A percentile compares a stretch with the other conserved stretches of the same genome.
phyloP scores from a whole-genome alignment of 257 asterid species.

The Nicotiana tomentosiformis region DNA sequence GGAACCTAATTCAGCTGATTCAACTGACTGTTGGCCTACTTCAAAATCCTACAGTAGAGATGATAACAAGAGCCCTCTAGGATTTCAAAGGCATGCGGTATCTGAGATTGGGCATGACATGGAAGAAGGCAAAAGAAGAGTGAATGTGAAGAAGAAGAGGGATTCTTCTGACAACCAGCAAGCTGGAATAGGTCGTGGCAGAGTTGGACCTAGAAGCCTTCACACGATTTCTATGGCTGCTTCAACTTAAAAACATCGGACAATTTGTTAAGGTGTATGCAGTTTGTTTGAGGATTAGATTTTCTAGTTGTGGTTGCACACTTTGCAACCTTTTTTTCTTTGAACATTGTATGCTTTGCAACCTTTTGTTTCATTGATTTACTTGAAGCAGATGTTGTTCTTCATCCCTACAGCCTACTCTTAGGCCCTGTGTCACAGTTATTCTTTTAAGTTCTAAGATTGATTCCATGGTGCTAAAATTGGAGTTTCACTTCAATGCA shows the following conservation, averaged over 20 bases:
- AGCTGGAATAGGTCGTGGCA: slow-evolving; percentile 40
- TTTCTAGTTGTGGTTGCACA: slow-evolving; percentile 7
- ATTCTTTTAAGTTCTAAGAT: not conserved
- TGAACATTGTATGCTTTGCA: slow-evolving; percentile 3
- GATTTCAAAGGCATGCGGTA: slow-evolving; percentile 30
- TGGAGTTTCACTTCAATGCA: not conserved
- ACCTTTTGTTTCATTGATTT: not conserved
- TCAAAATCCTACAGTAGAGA: slow-evolving; percentile 42
- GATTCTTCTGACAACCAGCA: slow-evolving; percentile 37
- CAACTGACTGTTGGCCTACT: slow-evolving; percentile 52
- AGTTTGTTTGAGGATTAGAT: not conserved
- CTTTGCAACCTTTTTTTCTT: slow-evolving; percentile 6
- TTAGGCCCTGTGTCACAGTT: not conserved
- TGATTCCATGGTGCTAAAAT: not conserved
- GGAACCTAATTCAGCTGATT: slow-evolving; percentile 79
- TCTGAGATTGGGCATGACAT: slow-evolving; percentile 24
- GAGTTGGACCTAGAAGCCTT: slow-evolving; percentile 29
- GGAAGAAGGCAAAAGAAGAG: slow-evolving; percentile 30
- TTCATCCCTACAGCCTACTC: not conserved
- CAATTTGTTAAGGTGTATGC: not conserved
- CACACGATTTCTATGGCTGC: slow-evolving; percentile 16
- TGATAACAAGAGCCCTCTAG: slow-evolving; percentile 29
- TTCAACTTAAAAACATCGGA: slow-evolving; percentile 4
- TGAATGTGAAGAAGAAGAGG: slow-evolving; percentile 38
- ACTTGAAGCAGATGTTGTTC: not conserved